Percentiles rank a stretch among this genome's conserved stretches.
phyloP scores from a whole-genome alignment of 768 basidiomycete species.

The Rhizopogon rudus region DNA sequence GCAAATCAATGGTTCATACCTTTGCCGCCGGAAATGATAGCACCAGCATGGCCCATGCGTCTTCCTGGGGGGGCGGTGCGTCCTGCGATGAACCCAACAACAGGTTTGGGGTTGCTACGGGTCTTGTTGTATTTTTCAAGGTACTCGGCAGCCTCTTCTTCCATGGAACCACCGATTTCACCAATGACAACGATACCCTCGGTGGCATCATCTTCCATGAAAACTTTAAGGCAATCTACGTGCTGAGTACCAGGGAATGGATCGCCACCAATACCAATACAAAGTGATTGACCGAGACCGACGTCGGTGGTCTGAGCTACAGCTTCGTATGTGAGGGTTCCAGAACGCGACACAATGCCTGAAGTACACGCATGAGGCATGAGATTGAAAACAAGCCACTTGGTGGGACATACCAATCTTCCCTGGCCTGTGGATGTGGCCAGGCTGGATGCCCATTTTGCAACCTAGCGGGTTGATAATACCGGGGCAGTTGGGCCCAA shows the following conservation, averaged over 20 bases:
- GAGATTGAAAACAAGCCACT: background rate
- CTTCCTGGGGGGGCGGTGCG: slow-evolving; percentile 96
- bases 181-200: slow-evolving; percentile 99
- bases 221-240: slow-evolving; percentile 92
- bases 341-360: slow-evolving; percentile 95
- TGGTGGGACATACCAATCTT: slow-evolving; percentile 68
- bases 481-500: slow-evolving; percentile 98
- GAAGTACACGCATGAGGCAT: background rate
- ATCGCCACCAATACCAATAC: slow-evolving; percentile 96
- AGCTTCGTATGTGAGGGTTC: slow-evolving; percentile 97
- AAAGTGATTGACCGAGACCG: slow-evolving; percentile 94
- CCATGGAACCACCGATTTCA: slow-evolving; percentile 99
- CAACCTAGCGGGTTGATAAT: slow-evolving; percentile 96
- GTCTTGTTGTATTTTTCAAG: slow-evolving; percentile 91
- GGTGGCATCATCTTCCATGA: slow-evolving; percentile 91
- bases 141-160: slow-evolving; percentile 98
- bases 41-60: slow-evolving; percentile 98
- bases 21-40: slow-evolving; percentile 97
- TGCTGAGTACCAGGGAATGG: slow-evolving; percentile 97
- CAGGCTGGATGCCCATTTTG: slow-evolving; percentile 99
- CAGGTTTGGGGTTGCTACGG: slow-evolving; percentile 82
- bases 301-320: slow-evolving; percentile 95
- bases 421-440: slow-evolving; percentile 95
- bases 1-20: slow-evolving; percentile 38
- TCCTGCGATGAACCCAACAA: slow-evolving; percentile 97